Percentiles rank a stretch among this genome's conserved stretches.
Conservation (phyloP, 2,329 filamentous ascomycete genomes). For the Cytospora piceicola region DNA sequence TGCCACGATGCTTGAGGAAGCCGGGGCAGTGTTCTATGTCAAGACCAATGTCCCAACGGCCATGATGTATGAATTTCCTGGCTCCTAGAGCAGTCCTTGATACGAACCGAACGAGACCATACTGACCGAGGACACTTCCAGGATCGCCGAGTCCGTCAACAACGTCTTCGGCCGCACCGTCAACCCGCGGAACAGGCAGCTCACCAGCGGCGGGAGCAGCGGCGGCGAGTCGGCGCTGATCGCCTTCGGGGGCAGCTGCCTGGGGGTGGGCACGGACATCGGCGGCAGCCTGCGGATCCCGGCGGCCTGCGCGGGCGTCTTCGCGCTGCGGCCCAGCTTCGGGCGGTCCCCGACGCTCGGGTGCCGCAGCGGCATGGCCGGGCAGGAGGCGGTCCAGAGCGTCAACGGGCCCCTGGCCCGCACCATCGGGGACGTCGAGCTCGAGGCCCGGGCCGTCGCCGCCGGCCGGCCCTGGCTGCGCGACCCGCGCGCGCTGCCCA, state of each 20-base stretch:
- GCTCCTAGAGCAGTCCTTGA: neutral
- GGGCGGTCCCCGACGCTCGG: constrained; percentile 62
- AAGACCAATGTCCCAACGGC: constrained; percentile 64
- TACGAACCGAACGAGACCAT: constrained; percentile 56
- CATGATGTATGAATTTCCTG: constrained; percentile 54
- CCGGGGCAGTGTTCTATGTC: constrained; percentile 59
- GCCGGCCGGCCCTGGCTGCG: constrained; percentile 57
- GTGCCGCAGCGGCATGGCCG: constrained; percentile 61
- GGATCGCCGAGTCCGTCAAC: constrained; percentile 65
- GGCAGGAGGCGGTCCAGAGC: constrained; percentile 66
- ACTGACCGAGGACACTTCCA: neutral
- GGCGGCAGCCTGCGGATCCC: constrained; percentile 58
- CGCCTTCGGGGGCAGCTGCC: constrained; percentile 57
- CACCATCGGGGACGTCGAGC: constrained; percentile 57
- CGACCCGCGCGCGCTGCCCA: constrained; percentile 61
- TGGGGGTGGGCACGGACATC: constrained; percentile 69
- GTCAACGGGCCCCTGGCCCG: constrained; percentile 67
- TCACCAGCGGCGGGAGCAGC: constrained; percentile 67
- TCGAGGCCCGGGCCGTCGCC: constrained; percentile 58
- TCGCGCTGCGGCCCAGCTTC: constrained; percentile 58
- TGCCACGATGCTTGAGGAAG: constrained; percentile 46
- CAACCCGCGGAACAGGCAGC: constrained; percentile 62
- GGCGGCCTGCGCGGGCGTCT: constrained; percentile 62
- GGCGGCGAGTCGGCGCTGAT: constrained; percentile 70
- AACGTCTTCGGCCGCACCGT: constrained; percentile 66